These are phyloP conservation scores for Cymbopogon flexuosus DNA, from an alignment of 202 grass and related monocot genomes.

Conservation along the genomic window DNA sequence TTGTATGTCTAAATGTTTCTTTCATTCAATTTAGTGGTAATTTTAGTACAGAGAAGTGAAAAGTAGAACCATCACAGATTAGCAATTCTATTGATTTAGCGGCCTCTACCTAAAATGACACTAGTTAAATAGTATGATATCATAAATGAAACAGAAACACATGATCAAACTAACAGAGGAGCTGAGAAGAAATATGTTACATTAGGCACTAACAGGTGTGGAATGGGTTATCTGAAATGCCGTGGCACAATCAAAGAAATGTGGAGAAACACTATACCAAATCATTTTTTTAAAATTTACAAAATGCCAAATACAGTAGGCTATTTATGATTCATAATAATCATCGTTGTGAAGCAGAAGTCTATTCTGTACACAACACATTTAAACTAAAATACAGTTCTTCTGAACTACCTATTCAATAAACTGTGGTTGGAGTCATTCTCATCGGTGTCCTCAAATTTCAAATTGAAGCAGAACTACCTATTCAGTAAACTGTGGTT, in stretches of 20 bases:
- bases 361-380: neutral
- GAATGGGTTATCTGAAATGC: neutral
- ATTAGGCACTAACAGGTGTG: neutral
- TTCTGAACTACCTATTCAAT: neutral
- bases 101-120: neutral
- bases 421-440: neutral
- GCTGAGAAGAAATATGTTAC: neutral
- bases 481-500: neutral
- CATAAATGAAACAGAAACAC: neutral
- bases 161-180: neutral
- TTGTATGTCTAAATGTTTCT: neutral
- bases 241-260: neutral
- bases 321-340: too few relatives aligned
- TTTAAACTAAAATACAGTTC: neutral
- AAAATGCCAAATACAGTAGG: neutral
- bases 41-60: neutral
- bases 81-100: neutral
- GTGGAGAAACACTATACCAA: neutral
- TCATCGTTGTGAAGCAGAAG: neutral
- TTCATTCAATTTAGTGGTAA: neutral
- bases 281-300: neutral
- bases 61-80: neutral
- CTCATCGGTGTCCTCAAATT: neutral
- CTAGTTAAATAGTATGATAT: neutral
- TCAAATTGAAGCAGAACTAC: neutral